phyloP scores from a whole-genome alignment of 1,139 yeast genomes.

The Geotrichum fermentans region DNA sequence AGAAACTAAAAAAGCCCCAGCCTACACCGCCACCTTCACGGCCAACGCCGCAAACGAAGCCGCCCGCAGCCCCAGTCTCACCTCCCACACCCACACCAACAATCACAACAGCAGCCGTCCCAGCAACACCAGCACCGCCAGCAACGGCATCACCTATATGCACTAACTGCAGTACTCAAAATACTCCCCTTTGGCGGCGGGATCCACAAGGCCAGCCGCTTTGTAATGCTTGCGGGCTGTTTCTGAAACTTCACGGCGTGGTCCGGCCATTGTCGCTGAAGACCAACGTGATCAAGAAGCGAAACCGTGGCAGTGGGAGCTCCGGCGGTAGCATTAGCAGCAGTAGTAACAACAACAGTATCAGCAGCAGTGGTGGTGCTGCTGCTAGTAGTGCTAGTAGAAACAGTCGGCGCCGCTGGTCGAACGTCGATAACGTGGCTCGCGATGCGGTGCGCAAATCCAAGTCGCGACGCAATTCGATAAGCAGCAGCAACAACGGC shows the following conservation, averaged over 20 bases:
- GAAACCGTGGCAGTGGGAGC: slow-evolving; percentile 37
- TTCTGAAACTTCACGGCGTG: slow-evolving; percentile 82
- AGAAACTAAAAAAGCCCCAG: neutral
- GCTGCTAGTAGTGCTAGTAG: no score
- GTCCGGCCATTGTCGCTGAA: slow-evolving; percentile 82
- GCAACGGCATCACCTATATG: slow-evolving; percentile 38
- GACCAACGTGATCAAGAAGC: slow-evolving; percentile 83
- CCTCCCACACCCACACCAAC: neutral
- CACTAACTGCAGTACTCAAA: slow-evolving; percentile 81
- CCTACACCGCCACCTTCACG: neutral
- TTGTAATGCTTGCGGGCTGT: slow-evolving; percentile 90
- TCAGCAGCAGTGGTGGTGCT: neutral
- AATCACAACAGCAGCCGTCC: neutral
- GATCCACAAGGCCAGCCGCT: slow-evolving; percentile 86
- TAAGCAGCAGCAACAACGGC: no score
- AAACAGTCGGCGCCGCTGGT: no score
- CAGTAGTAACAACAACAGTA: neutral
- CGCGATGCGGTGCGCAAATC: no score
- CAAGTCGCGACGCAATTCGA: no score
- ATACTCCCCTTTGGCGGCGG: slow-evolving; percentile 90
- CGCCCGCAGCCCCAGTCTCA: no score
- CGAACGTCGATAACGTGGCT: no score
- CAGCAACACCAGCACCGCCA: neutral
- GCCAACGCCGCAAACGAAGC: no score
- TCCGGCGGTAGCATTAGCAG: neutral